Evolutionary conservation across 306 rosid genomes (phyloP).

Genomic region (Quercus rubra): DNA sequence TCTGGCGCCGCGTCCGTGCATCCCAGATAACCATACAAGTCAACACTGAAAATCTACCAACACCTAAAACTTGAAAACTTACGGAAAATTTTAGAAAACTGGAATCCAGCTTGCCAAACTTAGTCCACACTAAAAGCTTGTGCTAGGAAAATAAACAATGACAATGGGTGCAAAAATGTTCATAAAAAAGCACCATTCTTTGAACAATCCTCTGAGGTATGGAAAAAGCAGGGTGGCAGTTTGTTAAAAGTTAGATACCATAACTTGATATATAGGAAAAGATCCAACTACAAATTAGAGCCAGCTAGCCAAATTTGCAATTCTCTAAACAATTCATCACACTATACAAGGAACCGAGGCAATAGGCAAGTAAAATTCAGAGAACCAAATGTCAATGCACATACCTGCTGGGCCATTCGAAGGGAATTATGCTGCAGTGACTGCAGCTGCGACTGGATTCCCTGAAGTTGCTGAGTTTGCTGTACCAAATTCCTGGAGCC

Average conservation of each 20-base stretch:
- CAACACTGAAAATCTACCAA: background rate
- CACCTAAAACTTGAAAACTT: background rate
- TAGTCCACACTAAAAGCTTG: background rate
- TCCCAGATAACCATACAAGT: background rate
- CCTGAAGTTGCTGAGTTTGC: conserved; percentile 61
- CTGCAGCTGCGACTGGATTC: conserved; percentile 60
- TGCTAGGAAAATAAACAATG: background rate
- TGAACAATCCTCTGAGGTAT: background rate
- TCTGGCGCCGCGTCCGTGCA: no score
- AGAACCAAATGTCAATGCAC: conserved; percentile 11
- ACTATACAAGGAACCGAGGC: conserved; percentile 1
- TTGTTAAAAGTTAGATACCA: background rate
- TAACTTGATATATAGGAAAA: background rate
- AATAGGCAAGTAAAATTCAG: conserved; percentile 18
- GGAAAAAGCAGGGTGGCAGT: background rate
- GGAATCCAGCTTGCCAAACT: background rate
- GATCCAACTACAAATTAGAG: background rate
- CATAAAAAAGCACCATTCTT: background rate
- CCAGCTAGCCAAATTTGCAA: background rate
- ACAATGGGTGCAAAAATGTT: background rate
- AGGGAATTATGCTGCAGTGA: conserved; percentile 61
- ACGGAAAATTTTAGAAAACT: background rate
- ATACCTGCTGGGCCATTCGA: conserved; percentile 70
- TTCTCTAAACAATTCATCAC: conserved; percentile 1
- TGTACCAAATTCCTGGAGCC: conserved; percentile 59